Evolutionary conservation across 169 alveolate genomes (phyloP), one percentile per base, ranked within the genome.

Genomic region (Amoebophrya sp.): DNA sequence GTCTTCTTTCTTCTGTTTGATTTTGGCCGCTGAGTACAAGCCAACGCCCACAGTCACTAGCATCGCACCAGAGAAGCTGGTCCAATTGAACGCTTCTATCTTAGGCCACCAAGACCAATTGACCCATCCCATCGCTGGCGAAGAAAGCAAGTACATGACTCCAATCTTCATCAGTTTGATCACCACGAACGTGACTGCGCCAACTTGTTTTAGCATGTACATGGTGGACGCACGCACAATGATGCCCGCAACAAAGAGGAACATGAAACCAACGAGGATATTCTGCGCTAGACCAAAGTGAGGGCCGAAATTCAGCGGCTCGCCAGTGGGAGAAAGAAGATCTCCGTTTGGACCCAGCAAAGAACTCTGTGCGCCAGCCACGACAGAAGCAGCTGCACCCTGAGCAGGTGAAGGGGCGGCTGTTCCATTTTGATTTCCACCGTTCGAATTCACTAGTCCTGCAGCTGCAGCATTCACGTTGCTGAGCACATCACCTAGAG

Each of bases 111-210:
- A 65, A 18, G 36, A 12, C 83, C 83, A 65, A 6, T 29, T 26
- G 36, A 65, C 83, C 83, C 83, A 65, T 6, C 38, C 2, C 33
- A 65, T 6, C 83, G 26, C 33, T 36, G 2, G 33, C 38, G 83
- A 65, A 36, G 83, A 65, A 36, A 65, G 83, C 18, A 65, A 65
- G 10, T 26, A 29, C 33, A 65, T 36, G 39, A 36, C 83, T 6
- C 18, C 83, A 0, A 65, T 65, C 83, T 65, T 65, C 83, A 65
- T 65, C 83, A 65, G 18, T 36, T 65, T 65, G 83, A 65, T 65
- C 83, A 65, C 83, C 10, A 65, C 83, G 83, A 65, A 65, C 38
- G 83, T 65, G 83, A 65, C 83, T 10, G 83, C 83, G 83, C 83
- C 83, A 29, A 65, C 33, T 18, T 65, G 83, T 36, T 65, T 65